Conservation (phyloP, 352 stramenopile genomes). For the Globisporangium rhizosaccharum region DNA sequence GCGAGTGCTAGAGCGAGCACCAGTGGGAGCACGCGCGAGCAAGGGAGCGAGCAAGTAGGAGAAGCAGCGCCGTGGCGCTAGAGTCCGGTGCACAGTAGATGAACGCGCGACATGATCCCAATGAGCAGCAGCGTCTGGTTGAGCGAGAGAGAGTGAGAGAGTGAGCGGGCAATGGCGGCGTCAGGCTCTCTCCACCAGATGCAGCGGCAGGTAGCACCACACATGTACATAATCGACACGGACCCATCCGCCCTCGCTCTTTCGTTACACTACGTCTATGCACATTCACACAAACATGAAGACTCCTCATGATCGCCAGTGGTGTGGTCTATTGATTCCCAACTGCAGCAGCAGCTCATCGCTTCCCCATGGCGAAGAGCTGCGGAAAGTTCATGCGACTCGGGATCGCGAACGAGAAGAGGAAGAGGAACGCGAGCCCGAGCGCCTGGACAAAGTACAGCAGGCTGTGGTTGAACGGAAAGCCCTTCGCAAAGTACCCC, state of each 20-base stretch:
- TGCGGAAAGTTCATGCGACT: conserved; percentile 79
- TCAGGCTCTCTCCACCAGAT: no score
- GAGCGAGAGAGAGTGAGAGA: neutral
- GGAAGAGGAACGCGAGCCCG: conserved; percentile 58
- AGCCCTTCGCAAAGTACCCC: conserved; percentile 68
- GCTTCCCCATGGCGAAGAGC: conserved; percentile 75
- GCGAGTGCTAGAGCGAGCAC: neutral
- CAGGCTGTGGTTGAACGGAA: conserved; percentile 76
- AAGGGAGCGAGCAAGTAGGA: neutral
- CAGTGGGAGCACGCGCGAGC: neutral
- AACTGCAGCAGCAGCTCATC: conserved; percentile 22
- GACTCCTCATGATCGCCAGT: no score
- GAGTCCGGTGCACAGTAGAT: neutral
- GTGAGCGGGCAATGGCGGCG: neutral
- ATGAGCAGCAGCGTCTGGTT: no score
- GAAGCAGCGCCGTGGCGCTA: neutral
- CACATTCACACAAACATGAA: neutral
- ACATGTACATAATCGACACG: conserved; percentile 15
- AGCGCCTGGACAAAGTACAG: conserved; percentile 72
- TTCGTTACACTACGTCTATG: neutral
- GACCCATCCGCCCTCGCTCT: neutral
- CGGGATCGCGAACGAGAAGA: conserved; percentile 75
- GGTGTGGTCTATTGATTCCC: no score
- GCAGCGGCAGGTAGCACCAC: neutral
- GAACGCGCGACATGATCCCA: neutral